A percentile compares a stretch with the other conserved stretches of the same genome.
Evolutionary conservation across 106 monocot species (phyloP).

Genomic region (Acorus gramineus): DNA sequence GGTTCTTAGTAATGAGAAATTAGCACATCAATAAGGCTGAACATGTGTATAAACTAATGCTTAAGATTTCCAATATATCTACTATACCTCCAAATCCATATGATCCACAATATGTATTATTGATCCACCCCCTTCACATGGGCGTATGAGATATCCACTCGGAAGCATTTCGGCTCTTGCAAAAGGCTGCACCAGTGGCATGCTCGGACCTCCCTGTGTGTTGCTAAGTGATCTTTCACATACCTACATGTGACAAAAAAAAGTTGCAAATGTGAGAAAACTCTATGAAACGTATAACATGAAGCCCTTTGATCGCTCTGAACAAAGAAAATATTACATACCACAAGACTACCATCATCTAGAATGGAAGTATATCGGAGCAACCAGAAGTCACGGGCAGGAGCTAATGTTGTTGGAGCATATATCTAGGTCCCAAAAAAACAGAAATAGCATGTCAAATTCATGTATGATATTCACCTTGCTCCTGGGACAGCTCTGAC

Average conservation of each 20-base stretch:
- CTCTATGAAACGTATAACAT: no score
- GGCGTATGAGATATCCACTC: slow-evolving; percentile 59
- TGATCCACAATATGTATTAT: slow-evolving; percentile 76
- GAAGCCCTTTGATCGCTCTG: no score
- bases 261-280: neutral
- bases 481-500: no score
- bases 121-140: slow-evolving; percentile 63
- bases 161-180: slow-evolving; percentile 64
- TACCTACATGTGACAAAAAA: slow-evolving; percentile 19
- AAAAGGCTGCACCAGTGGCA: slow-evolving; percentile 52
- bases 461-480: no score
- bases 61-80: no score
- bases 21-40: no score
- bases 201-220: slow-evolving; percentile 54
- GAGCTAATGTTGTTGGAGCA: slow-evolving; percentile 63
- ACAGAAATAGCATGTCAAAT: no score
- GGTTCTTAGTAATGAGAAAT: neutral
- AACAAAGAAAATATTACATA: slow-evolving; percentile 5
- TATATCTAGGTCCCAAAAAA: slow-evolving; percentile 18
- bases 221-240: slow-evolving; percentile 66
- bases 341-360: slow-evolving; percentile 72
- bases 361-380: slow-evolving; percentile 56
- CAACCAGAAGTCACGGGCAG: slow-evolving; percentile 74
- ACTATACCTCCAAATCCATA: slow-evolving; percentile 52
- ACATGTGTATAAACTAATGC: no score